These are phyloP conservation scores for Hypoxylon sp. DNA, from an alignment of 2,329 filamentous ascomycete species.

Conservation along the genomic window DNA sequence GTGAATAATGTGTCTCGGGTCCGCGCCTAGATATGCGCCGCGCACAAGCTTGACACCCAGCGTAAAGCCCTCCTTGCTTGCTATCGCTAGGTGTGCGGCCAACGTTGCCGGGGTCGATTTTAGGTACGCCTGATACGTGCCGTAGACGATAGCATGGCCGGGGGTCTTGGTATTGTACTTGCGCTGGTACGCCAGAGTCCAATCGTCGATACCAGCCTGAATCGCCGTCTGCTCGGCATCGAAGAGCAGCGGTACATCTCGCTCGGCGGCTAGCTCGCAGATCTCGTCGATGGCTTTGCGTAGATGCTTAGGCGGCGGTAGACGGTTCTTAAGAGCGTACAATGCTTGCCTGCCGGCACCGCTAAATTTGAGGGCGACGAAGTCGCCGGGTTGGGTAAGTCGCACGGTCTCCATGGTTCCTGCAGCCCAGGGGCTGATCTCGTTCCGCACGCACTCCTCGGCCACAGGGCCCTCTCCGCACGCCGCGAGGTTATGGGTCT, in stretches of 20 bases:
- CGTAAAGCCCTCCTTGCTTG: constrained; percentile 72
- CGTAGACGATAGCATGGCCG: constrained; percentile 79
- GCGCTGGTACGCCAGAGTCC: constrained; percentile 82
- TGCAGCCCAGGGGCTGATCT: constrained; percentile 79
- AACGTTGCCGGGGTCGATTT: constrained; percentile 73
- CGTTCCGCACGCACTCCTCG: constrained; percentile 65
- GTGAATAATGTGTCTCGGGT: constrained; percentile 78
- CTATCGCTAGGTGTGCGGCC: constrained; percentile 70
- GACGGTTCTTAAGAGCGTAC: constrained; percentile 73
- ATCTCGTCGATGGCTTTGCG: constrained; percentile 79
- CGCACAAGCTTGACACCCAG: constrained; percentile 83
- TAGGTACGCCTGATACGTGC: constrained; percentile 84
- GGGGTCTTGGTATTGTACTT: constrained; percentile 75
- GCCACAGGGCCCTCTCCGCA: constrained; percentile 64
- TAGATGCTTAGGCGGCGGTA: constrained; percentile 75
- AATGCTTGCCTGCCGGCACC: constrained; percentile 84
- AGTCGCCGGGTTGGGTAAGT: constrained; percentile 79
- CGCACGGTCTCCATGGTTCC: constrained; percentile 82
- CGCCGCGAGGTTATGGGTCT: constrained; percentile 62
- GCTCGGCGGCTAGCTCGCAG: constrained; percentile 78
- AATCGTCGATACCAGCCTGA: constrained; percentile 84
- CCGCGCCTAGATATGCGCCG: constrained; percentile 79
- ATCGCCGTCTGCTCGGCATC: constrained; percentile 88
- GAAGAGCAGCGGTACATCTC: constrained; percentile 81
- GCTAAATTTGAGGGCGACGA: constrained; percentile 82